Percentiles rank a stretch among this genome's conserved stretches.
Evolutionary conservation across 106 monocot genomes (phyloP).

Genomic region (Cymbidium sinense): DNA sequence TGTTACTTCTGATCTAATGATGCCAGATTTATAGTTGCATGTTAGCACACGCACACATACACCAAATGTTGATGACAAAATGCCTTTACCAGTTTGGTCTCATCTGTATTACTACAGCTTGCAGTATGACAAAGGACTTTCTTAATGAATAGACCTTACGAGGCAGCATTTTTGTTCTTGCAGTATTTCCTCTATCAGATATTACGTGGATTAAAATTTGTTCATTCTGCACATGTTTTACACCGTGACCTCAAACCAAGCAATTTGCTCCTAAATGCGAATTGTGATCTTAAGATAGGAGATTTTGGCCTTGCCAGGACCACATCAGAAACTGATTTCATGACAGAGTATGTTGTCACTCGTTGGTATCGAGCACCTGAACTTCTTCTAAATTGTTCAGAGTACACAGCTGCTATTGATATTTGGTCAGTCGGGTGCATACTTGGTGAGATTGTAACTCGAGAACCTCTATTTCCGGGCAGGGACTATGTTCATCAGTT

Average conservation of each 20-base stretch:
- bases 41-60: not conserved
- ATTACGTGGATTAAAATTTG: constrained; percentile 23
- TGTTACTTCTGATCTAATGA: not conserved
- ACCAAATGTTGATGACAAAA: not conserved
- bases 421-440: constrained; percentile 35
- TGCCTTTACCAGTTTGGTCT: not conserved
- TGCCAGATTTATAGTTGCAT: not conserved
- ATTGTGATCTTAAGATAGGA: constrained; percentile 29
- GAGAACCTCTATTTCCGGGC: constrained; percentile 24
- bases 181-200: constrained; percentile 33
- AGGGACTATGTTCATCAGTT: constrained; percentile 29
- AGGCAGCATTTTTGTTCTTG: constrained; percentile 6
- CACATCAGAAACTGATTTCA: constrained; percentile 19
- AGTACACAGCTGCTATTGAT: constrained; percentile 29
- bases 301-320: constrained; percentile 33
- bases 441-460: constrained; percentile 24
- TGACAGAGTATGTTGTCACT: constrained; percentile 31
- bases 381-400: constrained; percentile 30
- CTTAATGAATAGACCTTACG: not conserved
- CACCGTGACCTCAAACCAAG: constrained; percentile 31
- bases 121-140: not conserved
- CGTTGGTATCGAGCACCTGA: constrained; percentile 30
- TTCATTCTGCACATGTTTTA: constrained; percentile 26
- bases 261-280: constrained; percentile 27
- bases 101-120: not conserved